These are phyloP conservation scores for Aureobasidium lini DNA, from an alignment of 2,329 filamentous ascomycete species.

Conservation along the genomic window DNA sequence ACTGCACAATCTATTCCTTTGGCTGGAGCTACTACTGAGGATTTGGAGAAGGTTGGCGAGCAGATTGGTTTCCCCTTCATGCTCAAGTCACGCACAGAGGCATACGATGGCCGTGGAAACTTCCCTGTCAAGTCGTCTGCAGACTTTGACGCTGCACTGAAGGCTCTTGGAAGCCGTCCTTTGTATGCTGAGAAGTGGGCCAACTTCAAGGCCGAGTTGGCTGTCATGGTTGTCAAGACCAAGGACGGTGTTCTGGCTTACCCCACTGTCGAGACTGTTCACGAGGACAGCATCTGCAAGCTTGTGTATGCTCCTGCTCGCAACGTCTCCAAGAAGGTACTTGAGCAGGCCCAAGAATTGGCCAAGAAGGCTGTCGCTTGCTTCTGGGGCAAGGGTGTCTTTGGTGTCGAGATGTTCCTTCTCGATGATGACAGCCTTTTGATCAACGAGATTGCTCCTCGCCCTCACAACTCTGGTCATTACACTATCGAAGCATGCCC, in stretches of 20 bases:
- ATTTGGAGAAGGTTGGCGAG: constrained; percentile 55
- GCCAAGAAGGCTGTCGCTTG: constrained; percentile 71
- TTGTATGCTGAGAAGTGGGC: constrained; percentile 89
- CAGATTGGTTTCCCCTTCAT: constrained; percentile 77
- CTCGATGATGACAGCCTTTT: constrained; percentile 62
- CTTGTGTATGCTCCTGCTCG: constrained; percentile 81
- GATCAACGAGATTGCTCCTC: constrained; percentile 80
- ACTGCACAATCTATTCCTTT: constrained; percentile 65
- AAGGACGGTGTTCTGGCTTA: constrained; percentile 69
- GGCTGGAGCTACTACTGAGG: constrained; percentile 49
- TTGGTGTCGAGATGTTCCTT: constrained; percentile 94
- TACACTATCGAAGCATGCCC: constrained; percentile 89
- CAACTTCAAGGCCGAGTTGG: constrained; percentile 76
- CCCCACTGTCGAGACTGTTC: constrained; percentile 86
- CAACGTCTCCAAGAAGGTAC: constrained; percentile 53
- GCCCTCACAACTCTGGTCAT: constrained; percentile 87
- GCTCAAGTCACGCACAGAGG: constrained; percentile 84
- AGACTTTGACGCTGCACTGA: constrained; percentile 59
- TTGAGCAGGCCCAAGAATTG: constrained; percentile 62
- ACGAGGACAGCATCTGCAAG: constrained; percentile 93
- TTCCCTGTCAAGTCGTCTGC: constrained; percentile 53
- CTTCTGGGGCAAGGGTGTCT: constrained; percentile 84
- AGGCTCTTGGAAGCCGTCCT: constrained; percentile 59
- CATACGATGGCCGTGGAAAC: constrained; percentile 84
- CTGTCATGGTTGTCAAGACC: constrained; percentile 91